Percentiles rank a stretch among this genome's conserved stretches.
phyloP scores from a whole-genome alignment of 2,329 filamentous ascomycete species.

The Ophiostoma ulmi region DNA sequence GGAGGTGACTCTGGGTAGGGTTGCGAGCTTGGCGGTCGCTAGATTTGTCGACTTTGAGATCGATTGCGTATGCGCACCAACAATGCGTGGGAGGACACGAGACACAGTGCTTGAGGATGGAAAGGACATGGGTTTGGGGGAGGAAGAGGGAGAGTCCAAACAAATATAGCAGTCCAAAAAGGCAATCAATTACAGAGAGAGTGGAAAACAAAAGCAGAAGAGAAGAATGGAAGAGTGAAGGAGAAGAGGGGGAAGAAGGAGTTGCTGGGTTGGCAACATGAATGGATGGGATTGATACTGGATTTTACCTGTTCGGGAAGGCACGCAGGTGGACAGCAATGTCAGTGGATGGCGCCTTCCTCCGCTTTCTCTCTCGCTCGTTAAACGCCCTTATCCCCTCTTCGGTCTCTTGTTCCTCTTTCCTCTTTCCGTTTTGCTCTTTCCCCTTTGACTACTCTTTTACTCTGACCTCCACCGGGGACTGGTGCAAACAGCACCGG shows the following conservation, averaged over 20 bases:
- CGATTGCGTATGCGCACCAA: not conserved
- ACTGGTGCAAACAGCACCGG: too few species aligned
- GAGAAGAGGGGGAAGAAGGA: not conserved
- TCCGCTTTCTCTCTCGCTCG: conserved; percentile 5
- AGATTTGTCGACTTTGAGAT: not conserved
- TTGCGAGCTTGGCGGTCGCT: not conserved
- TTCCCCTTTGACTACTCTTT: not conserved
- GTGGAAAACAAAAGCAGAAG: not conserved
- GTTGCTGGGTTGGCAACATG: not conserved
- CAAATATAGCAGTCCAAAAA: not conserved
- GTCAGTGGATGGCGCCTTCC: conserved; percentile 8
- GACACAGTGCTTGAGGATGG: conserved; percentile 15
- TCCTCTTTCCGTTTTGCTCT: not conserved
- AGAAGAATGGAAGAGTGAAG: not conserved
- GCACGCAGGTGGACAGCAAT: conserved; percentile 12
- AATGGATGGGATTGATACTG: conserved; percentile 6
- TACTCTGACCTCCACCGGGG: not conserved
- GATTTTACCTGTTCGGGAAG: not conserved
- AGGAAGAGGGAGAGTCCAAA: not conserved
- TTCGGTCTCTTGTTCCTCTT: not conserved
- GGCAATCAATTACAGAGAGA: not conserved
- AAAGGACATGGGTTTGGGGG: conserved; percentile 11
- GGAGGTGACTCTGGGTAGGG: not conserved
- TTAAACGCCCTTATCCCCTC: conserved; percentile 1
- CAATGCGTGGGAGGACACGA: conserved; percentile 15